phyloP scores from a whole-genome alignment of 225 moss, liverwort and hornwort species.

The Lunularia cruciata region DNA sequence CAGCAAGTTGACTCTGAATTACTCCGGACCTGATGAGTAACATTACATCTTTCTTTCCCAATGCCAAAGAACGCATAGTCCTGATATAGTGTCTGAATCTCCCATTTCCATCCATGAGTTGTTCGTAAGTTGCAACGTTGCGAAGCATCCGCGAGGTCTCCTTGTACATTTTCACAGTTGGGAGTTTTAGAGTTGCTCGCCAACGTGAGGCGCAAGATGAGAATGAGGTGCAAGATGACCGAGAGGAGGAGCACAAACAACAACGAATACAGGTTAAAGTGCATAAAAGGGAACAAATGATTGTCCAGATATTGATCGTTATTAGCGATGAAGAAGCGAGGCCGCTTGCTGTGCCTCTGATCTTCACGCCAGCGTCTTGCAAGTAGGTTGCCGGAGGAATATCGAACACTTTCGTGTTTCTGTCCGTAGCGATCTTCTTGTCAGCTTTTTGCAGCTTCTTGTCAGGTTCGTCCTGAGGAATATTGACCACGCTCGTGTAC shows the following conservation, averaged over 20 bases:
- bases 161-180: neutral
- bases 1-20: neutral
- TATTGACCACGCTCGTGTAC: too few species aligned
- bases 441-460: too few species aligned
- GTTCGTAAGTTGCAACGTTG: neutral
- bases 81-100: neutral
- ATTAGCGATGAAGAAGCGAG: neutral
- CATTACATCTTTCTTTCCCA: neutral
- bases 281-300: neutral
- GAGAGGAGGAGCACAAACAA: neutral
- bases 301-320: neutral
- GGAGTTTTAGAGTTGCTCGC: neutral
- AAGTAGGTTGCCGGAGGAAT: neutral
- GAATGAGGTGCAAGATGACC: too few species aligned
- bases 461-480: too few species aligned
- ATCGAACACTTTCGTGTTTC: too few species aligned
- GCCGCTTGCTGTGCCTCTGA: neutral
- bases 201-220: neutral
- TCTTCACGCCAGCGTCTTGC: neutral
- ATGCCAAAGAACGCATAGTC: neutral
- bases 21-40: conserved; percentile 1
- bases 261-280: neutral
- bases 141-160: neutral
- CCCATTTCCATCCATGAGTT: neutral
- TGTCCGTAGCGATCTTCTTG: too few species aligned